phyloP scores from a whole-genome alignment of 2,329 filamentous ascomycete species.

The Aaosphaeria arxii region DNA sequence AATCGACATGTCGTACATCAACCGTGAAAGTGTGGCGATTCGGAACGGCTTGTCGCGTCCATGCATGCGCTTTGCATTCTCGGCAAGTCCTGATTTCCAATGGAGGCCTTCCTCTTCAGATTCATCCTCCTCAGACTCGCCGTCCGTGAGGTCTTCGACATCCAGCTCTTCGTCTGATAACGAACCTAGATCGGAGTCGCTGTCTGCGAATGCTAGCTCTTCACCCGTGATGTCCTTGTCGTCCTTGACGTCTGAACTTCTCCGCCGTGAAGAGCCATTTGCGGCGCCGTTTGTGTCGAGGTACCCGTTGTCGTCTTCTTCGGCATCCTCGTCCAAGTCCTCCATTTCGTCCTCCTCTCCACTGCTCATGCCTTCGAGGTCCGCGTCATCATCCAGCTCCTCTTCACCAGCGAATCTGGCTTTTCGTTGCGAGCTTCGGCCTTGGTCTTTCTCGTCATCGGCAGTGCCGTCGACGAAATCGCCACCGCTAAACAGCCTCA shows the following conservation, averaged over 20 bases:
- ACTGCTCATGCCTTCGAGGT: slow-evolving; percentile 46
- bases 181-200: slow-evolving; percentile 93
- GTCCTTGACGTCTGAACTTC: slow-evolving; percentile 26
- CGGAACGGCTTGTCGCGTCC: slow-evolving; percentile 69
- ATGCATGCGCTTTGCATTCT: slow-evolving; percentile 71
- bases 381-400: slow-evolving; percentile 52
- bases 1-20: slow-evolving; percentile 84
- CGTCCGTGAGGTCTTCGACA: slow-evolving; percentile 20
- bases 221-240: slow-evolving; percentile 45
- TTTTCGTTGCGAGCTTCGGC: slow-evolving; percentile 53
- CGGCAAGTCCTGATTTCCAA: slow-evolving; percentile 87
- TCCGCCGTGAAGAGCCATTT: slow-evolving; percentile 19
- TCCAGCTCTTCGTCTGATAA: slow-evolving; percentile 58
- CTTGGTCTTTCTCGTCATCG: slow-evolving; percentile 54
- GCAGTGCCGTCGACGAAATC: slow-evolving; percentile 61
- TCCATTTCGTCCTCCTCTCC: slow-evolving; percentile 56
- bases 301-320: slow-evolving; percentile 54
- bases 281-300: slow-evolving; percentile 40
- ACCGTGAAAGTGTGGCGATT: slow-evolving; percentile 75
- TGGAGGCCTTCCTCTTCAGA: slow-evolving; percentile 70
- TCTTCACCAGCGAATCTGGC: slow-evolving; percentile 48
- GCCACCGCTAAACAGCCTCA: slow-evolving; percentile 82
- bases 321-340: slow-evolving; percentile 51
- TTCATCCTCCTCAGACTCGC: slow-evolving; percentile 51
- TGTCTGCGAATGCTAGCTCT: slow-evolving; percentile 89